Evolutionary conservation across 2,329 filamentous ascomycete species (phyloP), one percentile per base, ranked within the genome.

Genomic region (Claviceps humidiphila): DNA sequence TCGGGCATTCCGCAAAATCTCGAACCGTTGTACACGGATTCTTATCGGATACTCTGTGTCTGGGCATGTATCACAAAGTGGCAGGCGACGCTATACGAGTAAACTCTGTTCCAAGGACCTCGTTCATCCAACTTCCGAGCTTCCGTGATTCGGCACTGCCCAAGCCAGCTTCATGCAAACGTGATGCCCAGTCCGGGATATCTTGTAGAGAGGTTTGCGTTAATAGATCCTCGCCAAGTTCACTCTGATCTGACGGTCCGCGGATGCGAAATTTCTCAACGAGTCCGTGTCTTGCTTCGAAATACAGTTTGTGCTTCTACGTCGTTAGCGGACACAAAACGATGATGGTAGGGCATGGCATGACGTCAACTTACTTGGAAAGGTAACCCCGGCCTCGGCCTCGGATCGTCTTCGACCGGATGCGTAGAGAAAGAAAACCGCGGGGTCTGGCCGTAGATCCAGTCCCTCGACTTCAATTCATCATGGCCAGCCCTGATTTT

Each of bases 361-460:
- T 4, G 14, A n/a, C 38, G 22, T 7, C 2, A 11, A 58, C 67
- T 65, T 56, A 84, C 67, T 22, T 70, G 65, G 13, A 68, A 62
- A 1, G 78, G 76, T 13, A 78, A 55, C 0, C 64, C 59, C 1
- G 80, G 78, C 41, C 80, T 71, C 54, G 75, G 67, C 52, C 81
- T 69, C 52, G 78, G 71, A 67, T 85, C 74, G 43, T 80, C 71
- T 56, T 80, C 71, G 56, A 75, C 76, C 40, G 83, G 68, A 64
- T 77, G 70, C 3, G 77, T 82, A 3, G 79, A 81, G 58, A 91
- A 82, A 7, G 77, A 81, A 65, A 95, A 96, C 52, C 84, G 83
- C 1, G 90, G 90, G 2, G 90, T 95, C 68, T 95, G 89, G 2
- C 79, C 79, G 67, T 85, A 95, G 53, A 85, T 84, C 89, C 89